Evolutionary conservation across 257 asterid species (phyloP).

Genomic region (Catharanthus roseus): DNA sequence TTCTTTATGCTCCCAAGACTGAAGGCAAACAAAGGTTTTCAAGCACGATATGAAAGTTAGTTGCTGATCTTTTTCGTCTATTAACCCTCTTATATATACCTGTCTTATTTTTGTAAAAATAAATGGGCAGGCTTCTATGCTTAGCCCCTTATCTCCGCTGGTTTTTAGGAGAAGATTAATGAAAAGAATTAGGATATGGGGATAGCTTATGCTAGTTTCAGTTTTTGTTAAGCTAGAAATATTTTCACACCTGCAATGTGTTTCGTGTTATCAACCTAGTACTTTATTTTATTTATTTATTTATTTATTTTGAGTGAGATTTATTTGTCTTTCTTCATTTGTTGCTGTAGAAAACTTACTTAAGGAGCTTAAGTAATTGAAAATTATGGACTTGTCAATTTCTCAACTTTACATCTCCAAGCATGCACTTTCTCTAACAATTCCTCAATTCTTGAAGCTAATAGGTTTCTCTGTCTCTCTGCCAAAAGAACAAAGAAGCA

Average conservation of each 20-base stretch:
- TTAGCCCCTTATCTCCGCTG: neutral
- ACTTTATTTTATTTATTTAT: neutral
- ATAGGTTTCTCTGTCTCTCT: too few species aligned
- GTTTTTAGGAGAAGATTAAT: neutral
- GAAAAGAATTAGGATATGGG: neutral
- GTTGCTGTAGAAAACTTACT: constrained; percentile 69
- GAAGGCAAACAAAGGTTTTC: neutral
- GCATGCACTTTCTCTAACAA: constrained; percentile 25
- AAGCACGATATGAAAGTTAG: neutral
- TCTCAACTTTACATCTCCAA: constrained; percentile 90
- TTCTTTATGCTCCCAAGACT: neutral
- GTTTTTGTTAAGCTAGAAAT: neutral
- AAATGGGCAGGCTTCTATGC: neutral
- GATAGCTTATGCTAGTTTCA: neutral
- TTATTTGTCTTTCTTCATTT: neutral
- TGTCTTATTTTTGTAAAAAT: neutral
- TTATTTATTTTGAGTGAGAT: neutral
- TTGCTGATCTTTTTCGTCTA: neutral
- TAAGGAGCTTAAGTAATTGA: constrained; percentile 92
- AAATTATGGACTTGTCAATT: constrained; percentile 66
- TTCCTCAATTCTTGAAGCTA: constrained; percentile 7
- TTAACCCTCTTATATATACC: neutral
- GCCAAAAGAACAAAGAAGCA: too few species aligned
- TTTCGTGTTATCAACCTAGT: neutral
- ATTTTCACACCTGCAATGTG: neutral